phyloP scores from a whole-genome alignment of 2,329 filamentous ascomycete species.

The Rhynchosporium agropyri region DNA sequence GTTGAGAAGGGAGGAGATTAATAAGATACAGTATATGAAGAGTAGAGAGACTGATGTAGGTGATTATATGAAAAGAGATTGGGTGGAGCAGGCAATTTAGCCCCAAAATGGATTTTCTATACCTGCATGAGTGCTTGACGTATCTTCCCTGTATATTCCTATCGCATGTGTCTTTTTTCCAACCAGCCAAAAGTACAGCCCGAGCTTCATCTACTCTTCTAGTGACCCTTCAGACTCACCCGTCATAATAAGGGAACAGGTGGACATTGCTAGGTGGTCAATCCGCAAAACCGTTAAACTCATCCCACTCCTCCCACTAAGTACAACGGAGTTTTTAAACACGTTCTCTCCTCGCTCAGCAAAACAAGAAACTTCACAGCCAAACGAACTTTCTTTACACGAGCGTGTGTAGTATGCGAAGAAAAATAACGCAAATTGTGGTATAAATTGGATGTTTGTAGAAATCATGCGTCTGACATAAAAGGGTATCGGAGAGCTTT shows the following conservation, averaged over 20 bases:
- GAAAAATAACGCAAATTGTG: conserved; percentile 4
- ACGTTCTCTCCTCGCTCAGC: conserved; percentile 4
- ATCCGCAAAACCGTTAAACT: conserved; percentile 1
- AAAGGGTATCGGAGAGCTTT: conserved; percentile 9
- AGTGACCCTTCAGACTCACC: conserved; percentile 1
- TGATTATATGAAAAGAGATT: neutral
- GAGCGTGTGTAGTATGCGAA: conserved; percentile 5
- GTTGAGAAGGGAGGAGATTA: neutral
- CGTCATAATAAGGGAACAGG: neutral
- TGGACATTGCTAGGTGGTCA: neutral
- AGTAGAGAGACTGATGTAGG: neutral
- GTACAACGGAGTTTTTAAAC: neutral
- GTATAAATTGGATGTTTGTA: conserved; percentile 16
- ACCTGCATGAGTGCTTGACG: conserved; percentile 3
- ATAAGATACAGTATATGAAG: neutral
- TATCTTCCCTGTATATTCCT: neutral
- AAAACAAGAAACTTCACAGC: neutral
- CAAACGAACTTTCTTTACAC: neutral
- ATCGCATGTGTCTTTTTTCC: conserved; percentile 8
- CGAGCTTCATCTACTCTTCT: neutral
- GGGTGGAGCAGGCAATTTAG: conserved; percentile 7
- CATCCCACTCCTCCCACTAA: neutral
- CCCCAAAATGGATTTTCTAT: neutral
- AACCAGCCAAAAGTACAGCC: neutral
- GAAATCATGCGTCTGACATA: conserved; percentile 4